Evolutionary conservation across 2,329 filamentous ascomycete genomes (phyloP), one percentile per base, ranked within the genome.

Genomic region (Grosmannia clavigera): DNA sequence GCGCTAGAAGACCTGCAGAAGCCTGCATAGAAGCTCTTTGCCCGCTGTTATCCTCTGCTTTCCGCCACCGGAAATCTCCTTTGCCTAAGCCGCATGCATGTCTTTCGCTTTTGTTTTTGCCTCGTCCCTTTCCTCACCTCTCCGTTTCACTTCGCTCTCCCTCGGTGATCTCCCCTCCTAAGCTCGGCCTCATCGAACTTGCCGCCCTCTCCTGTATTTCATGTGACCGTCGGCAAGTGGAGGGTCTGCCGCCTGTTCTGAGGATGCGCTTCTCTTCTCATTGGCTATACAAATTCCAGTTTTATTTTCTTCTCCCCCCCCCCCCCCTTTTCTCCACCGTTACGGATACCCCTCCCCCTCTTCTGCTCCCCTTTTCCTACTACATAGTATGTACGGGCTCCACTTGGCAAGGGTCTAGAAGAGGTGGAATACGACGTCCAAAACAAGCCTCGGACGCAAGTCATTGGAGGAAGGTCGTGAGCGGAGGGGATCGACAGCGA

Each of bases 1-100:
- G 59, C 70, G 70, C 70, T 72, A 72, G 70, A 72, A 70, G 68
- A 62, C 63, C 68, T 66, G 67, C 68, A 68, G 70, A 72, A 72
- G 66, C 61, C 65, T 71, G 68, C 68, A 70, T 66, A 63, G 70
- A 72, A 71, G 62, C 58, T 61, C 60, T 59, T 46, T 43, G 11
- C n/a, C 31, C 29, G 29, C 53, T 40, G 10, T 55, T 25, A 2
- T 52, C 54, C 7, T 50, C 31, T 51, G 38, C 22, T 58, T 46
- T 60, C 33, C 29, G 52, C 33, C 29, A 16, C 52, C 2, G 25
- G 16, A 31, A 33, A 31, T 19, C 27, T 16, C 31, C 16, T 31
- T 31, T 6, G 16, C 22, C 51, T 22, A 22, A 6, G 16, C n/a
- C 46, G 16, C 11, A 6, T 38, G 16, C 11, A 6, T 38, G 10